Conservation (phyloP, 2,329 filamentous ascomycete species). For the Aspergillus ibericus region DNA sequence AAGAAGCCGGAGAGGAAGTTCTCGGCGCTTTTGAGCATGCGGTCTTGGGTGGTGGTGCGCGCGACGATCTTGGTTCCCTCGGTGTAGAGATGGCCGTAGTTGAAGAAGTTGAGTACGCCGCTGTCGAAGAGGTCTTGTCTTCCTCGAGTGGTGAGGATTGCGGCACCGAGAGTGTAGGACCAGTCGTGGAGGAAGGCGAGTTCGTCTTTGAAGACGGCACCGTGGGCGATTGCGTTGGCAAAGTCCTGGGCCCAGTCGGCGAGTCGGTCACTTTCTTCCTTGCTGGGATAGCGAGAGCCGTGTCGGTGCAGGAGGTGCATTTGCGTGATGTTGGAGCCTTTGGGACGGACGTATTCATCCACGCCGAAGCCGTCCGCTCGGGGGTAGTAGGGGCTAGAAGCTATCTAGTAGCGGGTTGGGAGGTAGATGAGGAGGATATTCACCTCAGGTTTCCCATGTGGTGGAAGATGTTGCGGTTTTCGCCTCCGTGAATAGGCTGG, state of each 20-base stretch:
- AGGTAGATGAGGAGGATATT: neutral
- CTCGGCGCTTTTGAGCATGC: conserved; percentile 75
- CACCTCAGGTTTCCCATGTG: conserved; percentile 64
- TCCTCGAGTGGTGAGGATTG: conserved; percentile 71
- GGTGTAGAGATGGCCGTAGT: conserved; percentile 70
- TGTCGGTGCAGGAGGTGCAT: conserved; percentile 73
- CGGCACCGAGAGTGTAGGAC: conserved; percentile 64
- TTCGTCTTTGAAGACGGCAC: conserved; percentile 24
- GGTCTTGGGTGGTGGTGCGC: conserved; percentile 72
- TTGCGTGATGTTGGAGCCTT: conserved; percentile 67
- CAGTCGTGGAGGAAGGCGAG: conserved; percentile 6
- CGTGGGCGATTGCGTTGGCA: conserved; percentile 49
- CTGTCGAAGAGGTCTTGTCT: conserved; percentile 72
- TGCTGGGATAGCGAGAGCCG: conserved; percentile 71
- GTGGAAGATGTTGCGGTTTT: conserved; percentile 67
- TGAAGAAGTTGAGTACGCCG: conserved; percentile 69
- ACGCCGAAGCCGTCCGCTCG: conserved; percentile 67
- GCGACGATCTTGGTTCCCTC: conserved; percentile 71
- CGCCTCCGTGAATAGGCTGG: conserved; percentile 62
- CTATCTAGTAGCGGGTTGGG: neutral
- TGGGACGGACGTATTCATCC: conserved; percentile 67
- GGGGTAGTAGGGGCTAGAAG: conserved; percentile 63
- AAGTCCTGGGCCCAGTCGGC: conserved; percentile 59
- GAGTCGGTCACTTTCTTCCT: conserved; percentile 57
- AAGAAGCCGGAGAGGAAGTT: conserved; percentile 80